Evolutionary conservation across 176 grass and related monocot genomes (phyloP).

Genomic region (Juncus effusus): DNA sequence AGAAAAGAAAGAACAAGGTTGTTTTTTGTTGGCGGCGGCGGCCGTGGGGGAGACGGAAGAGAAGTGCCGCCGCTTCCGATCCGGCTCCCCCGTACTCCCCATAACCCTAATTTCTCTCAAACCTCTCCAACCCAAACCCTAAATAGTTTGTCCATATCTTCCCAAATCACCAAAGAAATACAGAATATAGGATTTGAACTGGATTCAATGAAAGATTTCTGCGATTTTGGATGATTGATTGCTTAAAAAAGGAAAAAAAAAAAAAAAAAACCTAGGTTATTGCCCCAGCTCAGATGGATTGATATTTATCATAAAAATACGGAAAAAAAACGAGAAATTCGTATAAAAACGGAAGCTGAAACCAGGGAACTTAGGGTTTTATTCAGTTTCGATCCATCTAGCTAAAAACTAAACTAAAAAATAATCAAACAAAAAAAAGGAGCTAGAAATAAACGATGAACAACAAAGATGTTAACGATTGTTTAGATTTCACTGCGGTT

Average conservation of each 20-base stretch:
- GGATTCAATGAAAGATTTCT: slow-evolving; percentile 4
- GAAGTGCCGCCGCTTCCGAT: slow-evolving; percentile 54
- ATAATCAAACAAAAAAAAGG: too few species aligned
- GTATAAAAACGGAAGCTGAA: too few species aligned
- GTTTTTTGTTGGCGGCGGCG: slow-evolving; percentile 35
- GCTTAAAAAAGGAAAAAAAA: not conserved
- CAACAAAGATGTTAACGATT: too few species aligned
- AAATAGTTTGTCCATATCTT: slow-evolving; percentile 24
- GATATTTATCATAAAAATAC: too few species aligned
- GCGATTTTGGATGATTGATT: slow-evolving; percentile 12
- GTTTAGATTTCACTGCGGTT: too few species aligned
- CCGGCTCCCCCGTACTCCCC: slow-evolving; percentile 60
- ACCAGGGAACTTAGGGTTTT: too few species aligned
- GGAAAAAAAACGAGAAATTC: too few species aligned
- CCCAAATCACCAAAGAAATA: slow-evolving; percentile 21
- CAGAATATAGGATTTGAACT: not conserved
- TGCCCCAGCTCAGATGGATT: too few species aligned
- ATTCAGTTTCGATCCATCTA: too few species aligned
- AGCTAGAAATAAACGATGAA: too few species aligned
- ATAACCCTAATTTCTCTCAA: slow-evolving; percentile 34
- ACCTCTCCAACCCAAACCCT: not conserved
- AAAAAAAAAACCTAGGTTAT: too few species aligned
- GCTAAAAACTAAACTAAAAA: too few species aligned
- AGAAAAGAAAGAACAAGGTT: slow-evolving; percentile 37
- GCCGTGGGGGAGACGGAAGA: slow-evolving; percentile 47